Evolutionary conservation across 176 grass and related monocot genomes (phyloP), one percentile per base, ranked within the genome.

Genomic region (Secale cereale): DNA sequence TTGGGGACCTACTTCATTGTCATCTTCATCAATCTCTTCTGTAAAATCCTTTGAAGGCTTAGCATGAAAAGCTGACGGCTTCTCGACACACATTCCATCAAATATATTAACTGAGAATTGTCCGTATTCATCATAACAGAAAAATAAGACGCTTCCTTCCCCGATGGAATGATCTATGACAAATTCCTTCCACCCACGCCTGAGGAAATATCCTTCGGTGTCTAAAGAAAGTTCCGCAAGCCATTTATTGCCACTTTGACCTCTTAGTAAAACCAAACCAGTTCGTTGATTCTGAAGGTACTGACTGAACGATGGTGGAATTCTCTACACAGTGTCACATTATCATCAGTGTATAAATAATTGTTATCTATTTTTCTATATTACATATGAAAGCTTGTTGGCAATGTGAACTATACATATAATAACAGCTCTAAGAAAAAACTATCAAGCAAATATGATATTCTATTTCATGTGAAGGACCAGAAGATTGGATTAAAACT

Each of bases 31-130:
- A 8, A 65, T 67, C 43, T 74, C 59, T 73, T 17, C 14, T 26
- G 67, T 85, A 13, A 72, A 4, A 2, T 65, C 29, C 9, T 85
- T 65, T 22, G 4, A 79, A 32, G 63, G 84, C 17, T 59, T 52
- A 65, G 84, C 88, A 59, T 14, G 20, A 39, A 87, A 59, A 14
- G 92, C 64, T 16, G 76, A 36, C 5, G 81, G 79, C 62, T 94
- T 92, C 37, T 82, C 79, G 19, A 89, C 50, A 0, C 92, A 88
- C 12, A 65, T 78, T n/a, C 15, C 0, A 69, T 83, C 61, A 48
- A 94, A 94, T 10, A 97, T 71, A 27, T 57, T 52, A 5, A 97
- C 92, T 7, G 82, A 92, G 86, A 97, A 97, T 0, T 57, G 72
- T 7, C 45, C 78, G 28, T 9, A 43, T 19, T 85, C 88, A 70